These are phyloP conservation scores for Xylaria grammica DNA, from an alignment of 495 filamentous ascomycete species.

Conservation along the genomic window DNA sequence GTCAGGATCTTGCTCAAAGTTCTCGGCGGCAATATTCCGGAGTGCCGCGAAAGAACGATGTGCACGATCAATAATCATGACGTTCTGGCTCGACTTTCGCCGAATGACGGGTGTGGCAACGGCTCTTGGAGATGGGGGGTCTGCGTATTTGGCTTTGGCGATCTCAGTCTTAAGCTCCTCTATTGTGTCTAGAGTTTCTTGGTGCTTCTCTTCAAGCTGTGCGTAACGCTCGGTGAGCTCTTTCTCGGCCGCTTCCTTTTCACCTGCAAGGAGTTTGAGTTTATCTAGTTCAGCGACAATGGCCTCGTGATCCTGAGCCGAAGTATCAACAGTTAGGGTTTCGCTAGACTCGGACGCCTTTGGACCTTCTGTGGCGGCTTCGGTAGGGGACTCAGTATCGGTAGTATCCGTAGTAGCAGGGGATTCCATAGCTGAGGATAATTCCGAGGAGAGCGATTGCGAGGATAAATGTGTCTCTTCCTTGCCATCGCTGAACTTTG, in stretches of 20 bases:
- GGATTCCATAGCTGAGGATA: conserved; percentile 91
- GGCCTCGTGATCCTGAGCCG: conserved; percentile 41
- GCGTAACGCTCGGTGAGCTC: conserved; percentile 78
- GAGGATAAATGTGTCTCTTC: conserved; percentile 81
- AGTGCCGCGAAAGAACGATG: conserved; percentile 91
- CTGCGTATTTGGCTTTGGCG: conserved; percentile 67
- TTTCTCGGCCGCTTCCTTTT: conserved; percentile 76
- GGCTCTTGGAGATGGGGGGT: conserved; percentile 67
- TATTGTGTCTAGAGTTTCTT: conserved; percentile 79
- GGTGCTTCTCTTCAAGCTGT: conserved; percentile 79
- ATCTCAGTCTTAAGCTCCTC: conserved; percentile 88
- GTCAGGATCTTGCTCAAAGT: conserved; percentile 81
- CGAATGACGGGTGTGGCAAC: conserved; percentile 73
- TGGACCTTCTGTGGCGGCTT: conserved; percentile 60
- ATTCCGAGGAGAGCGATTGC: conserved; percentile 94
- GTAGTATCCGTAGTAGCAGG: conserved; percentile 67
- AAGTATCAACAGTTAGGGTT: conserved; percentile 28
- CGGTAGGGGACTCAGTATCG: conserved; percentile 64
- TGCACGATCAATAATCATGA: conserved; percentile 87
- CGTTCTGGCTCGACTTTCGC: conserved; percentile 90
- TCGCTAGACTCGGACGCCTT: conserved; percentile 39
- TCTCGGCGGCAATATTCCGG: conserved; percentile 82
- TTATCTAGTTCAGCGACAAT: conserved; percentile 69
- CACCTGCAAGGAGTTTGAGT: conserved; percentile 69
- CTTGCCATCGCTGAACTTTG: conserved; percentile 74